These are phyloP conservation scores for Helicocarpus griseus DNA, from an alignment of 2,329 filamentous ascomycete genomes.

Conservation along the genomic window DNA sequence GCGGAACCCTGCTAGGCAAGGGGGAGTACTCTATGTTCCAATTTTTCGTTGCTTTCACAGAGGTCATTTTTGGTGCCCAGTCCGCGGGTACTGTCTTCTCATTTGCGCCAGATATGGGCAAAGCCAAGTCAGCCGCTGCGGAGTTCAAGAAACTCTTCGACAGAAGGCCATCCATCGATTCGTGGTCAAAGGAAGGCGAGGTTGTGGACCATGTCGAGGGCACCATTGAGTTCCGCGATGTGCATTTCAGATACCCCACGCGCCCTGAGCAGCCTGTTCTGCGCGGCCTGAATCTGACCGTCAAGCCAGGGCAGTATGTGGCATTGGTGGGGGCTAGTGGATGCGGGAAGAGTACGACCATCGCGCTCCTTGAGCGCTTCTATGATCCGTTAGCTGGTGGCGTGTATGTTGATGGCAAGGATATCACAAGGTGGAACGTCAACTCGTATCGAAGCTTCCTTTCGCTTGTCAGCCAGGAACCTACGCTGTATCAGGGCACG, in stretches of 20 bases:
- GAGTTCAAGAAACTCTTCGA: slow-evolving; percentile 79
- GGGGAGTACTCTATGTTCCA: slow-evolving; percentile 68
- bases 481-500: slow-evolving; percentile 86
- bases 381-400: slow-evolving; percentile 79
- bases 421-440: slow-evolving; percentile 71
- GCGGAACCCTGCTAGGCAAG: slow-evolving; percentile 62
- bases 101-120: slow-evolving; percentile 86
- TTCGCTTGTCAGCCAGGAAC: slow-evolving; percentile 86
- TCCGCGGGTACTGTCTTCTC: slow-evolving; percentile 83
- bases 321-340: slow-evolving; percentile 90
- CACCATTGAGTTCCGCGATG: slow-evolving; percentile 76
- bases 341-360: slow-evolving; percentile 89
- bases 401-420: slow-evolving; percentile 71
- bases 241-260: slow-evolving; percentile 91
- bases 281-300: slow-evolving; percentile 58
- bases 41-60: slow-evolving; percentile 85
- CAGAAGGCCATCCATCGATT: slow-evolving; percentile 69
- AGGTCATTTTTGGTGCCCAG: slow-evolving; percentile 84
- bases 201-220: slow-evolving; percentile 58
- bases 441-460: slow-evolving; percentile 77
- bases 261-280: slow-evolving; percentile 87
- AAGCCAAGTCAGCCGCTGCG: slow-evolving; percentile 74
- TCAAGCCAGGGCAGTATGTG: slow-evolving; percentile 39
- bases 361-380: slow-evolving; percentile 85
- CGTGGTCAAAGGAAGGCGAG: slow-evolving; percentile 63